Base-by-base conservation (phyloP, 1,284 basidiomycete species). In the Ceratobasidium sp. region DNA sequence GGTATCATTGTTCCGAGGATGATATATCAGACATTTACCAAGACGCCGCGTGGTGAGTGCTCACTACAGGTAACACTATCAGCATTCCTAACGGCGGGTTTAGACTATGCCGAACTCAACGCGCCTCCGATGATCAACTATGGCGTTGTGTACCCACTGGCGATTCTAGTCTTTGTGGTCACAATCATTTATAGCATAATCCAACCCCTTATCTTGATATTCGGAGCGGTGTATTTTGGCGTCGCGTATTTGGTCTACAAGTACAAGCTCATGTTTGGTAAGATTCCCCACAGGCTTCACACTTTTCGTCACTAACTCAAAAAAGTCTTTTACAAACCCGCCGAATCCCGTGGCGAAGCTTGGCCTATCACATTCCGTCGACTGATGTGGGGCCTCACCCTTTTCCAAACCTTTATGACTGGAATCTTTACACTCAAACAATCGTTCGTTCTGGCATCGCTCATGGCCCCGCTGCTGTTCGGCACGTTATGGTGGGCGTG, bases 91-190 rank as follows among this genome's bases (percentile, higher is more conserved):
- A 28, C 9, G 12, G 44, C 39, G 56, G 53, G 39, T 42, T 2
- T 81, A 94, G 97, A 99, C 83, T 97, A 93, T 82, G 97, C 97
- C 10, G 97, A 98, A 85, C 89, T 98, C n/a, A 98, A 99, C 83
- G 95, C 96, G 0, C 97, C 97, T 13, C 97, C 97, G 0, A 95
- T 96, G 91, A 94, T 99, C 85, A 97, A 98, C 85, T 97, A 98
- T 81, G 97, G 97, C 77, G 87, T 91, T 39, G 94, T 97, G 9
- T 97, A 98, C 84, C 97, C 97, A 0, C 96, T 98, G 84, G 95
- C 97, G 1, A 94, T 99, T 79, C 89, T 99, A 60, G 93, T 99
- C 82, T 99, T 99, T 86, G 95, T 97, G 76, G 94, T 99, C 83
- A 97, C 95, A 28, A 88, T 99, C 82, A 89, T 98, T 33, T 99